Base-by-base conservation (phyloP, 2,329 filamentous ascomycete genomes). In the Calonectria hawksworthii region DNA sequence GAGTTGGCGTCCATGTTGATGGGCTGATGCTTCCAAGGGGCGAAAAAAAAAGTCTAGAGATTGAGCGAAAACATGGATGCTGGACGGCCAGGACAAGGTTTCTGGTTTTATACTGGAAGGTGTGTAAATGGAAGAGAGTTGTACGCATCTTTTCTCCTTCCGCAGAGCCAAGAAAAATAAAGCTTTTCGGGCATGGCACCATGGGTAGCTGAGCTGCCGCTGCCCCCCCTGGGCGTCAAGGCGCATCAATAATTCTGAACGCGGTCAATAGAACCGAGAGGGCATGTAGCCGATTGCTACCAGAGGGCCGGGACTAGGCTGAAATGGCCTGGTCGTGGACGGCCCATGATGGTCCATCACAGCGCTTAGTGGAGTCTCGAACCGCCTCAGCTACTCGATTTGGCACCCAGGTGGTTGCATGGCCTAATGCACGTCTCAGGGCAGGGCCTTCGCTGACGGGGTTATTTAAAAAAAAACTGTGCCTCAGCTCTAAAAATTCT, bases 381-480 rank as follows among this genome's bases (percentile, higher is more conserved):
- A 63, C 23, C 52, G 56, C 56, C 38, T 41, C 38, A 28, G 38
- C 56, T 63, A 36, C 56, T 63, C n/a, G 56, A 63, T 63, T 63
- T 44, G 56, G 56, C 23, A 63, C 26, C 36, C 26, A 41, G 23
- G 56, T 26, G 56, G 34, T 63, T 41, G 36, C 36, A 21, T 47
- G 38, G 32, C 56, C 56, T 63, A 63, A 63, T 63, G 56, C 56
- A 63, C 21, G 56, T 41, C 56, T 63, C 56, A 63, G 56, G 56
- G 56, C 38, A 63, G 36, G 56, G 21, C 44, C 18, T 4, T 10
- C 34, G 41, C 18, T 23, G n/a, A 61, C 34, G 16, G 38, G 56
- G 36, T 28, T 63, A n/a, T 28, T 63, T 41, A 41, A 41, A 23
- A 41, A 41, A 41, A 23, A 41, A 38, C 56, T 41, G 56, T 41